A percentile compares a stretch with the other conserved stretches of the same genome.
These are phyloP conservation scores for Zancudomyces culisetae DNA, from an alignment of 371 early-diverging fungal species.

Conservation along the genomic window DNA sequence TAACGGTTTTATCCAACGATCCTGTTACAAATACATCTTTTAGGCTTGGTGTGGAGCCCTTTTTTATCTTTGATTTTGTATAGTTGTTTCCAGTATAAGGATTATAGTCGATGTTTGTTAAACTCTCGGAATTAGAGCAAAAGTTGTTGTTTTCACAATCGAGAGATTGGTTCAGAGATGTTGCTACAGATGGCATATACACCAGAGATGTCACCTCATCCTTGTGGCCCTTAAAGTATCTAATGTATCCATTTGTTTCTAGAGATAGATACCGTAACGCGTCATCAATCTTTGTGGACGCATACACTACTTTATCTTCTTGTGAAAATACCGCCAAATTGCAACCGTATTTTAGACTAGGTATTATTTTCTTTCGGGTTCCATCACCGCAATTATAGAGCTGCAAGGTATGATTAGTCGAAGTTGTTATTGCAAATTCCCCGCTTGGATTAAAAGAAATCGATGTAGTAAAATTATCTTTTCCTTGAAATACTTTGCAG, in stretches of 20 bases:
- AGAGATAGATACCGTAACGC: conserved; percentile 75
- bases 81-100: neutral
- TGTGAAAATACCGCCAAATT: conserved; percentile 70
- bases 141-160: neutral
- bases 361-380: conserved; percentile 36
- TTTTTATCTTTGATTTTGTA: neutral
- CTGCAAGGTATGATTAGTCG: neutral
- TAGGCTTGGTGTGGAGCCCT: neutral
- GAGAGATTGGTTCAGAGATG: neutral
- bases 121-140: neutral
- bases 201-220: conserved; percentile 16
- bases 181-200: conserved; percentile 4
- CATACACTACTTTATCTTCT: conserved; percentile 56
- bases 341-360: conserved; percentile 73
- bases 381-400: conserved; percentile 22
- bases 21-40: conserved; percentile 12
- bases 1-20: conserved; percentile 20
- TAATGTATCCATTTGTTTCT: conserved; percentile 78
- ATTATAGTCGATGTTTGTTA: neutral
- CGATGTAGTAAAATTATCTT: neutral
- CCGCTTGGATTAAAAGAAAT: neutral
- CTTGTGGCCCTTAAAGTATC: conserved; percentile 78
- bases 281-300: conserved; percentile 82
- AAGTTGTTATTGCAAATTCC: neutral
- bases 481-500: neutral